Base-by-base conservation (phyloP, 257 asterid genomes). In the Gardenia jasminoides region DNA sequence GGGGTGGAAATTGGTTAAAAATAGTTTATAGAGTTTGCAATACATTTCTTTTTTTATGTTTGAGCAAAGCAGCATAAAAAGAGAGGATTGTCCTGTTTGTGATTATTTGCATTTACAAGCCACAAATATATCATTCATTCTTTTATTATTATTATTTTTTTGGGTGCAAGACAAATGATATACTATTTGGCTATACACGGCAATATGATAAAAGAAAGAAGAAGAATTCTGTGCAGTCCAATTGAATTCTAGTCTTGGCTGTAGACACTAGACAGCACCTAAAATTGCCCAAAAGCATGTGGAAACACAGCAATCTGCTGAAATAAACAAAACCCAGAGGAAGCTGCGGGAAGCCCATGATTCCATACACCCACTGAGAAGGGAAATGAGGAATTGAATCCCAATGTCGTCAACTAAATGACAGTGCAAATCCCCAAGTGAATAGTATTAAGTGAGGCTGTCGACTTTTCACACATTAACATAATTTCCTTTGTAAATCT, bases 391-490 rank as follows among this genome's bases (percentile, higher is more conserved):
- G 76, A 74, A 54, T 10, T 80, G 83, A 74, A 79, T 80, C 83
- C 83, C 83, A 75, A 80, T 54, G 80, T 52, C 46, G 47, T 67
- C 71, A 52, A 66, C 31, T 46, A 11, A 80, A 66, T 73, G 78
- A 65, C 24, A 75, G 43, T 80, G 84, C 83, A 70, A 71, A 79
- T 83, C 79, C 86, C 86, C 41, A 83, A 76, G 77, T 70, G 76
- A 75, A 79, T 75, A n/a, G n/a, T n/a, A n/a, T 75, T 83, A 83
- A 68, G 47, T 79, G 48, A 75, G 59, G 65, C 71, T 79, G 76
- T 79, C 76, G 8, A 76, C 72, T 64, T 80, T n/a, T 79, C 44
- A 76, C 81, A 54, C 72, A 44, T 76, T 78, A 59, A 66, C 44
- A 72, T 22, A 13, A 26, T 75, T 70, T 36, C 44, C 15, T 62